Evolutionary conservation across 2,329 filamentous ascomycete species (phyloP).

Genomic region (Neofusicoccum umdonicola): DNA sequence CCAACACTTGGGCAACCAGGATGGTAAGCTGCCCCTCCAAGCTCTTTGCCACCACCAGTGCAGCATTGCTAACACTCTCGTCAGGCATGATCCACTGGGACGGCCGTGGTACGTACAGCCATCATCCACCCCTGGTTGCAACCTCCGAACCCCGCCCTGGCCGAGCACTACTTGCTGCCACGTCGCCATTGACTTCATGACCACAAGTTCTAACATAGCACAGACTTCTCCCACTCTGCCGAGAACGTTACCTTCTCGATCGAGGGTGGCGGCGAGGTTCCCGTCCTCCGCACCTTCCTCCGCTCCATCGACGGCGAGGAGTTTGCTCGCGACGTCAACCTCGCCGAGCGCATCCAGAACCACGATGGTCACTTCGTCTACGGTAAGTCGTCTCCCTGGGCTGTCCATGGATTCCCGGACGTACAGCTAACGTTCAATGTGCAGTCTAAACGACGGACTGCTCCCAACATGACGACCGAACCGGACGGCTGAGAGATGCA

Average conservation of each 20-base stretch:
- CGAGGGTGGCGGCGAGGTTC: slow-evolving; percentile 51
- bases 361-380: slow-evolving; percentile 48
- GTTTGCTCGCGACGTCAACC: slow-evolving; percentile 51
- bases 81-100: slow-evolving; percentile 22
- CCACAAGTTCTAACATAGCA: slow-evolving; percentile 5
- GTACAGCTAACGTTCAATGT: not conserved
- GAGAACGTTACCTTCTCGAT: slow-evolving; percentile 48
- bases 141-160: too few species aligned
- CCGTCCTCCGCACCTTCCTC: slow-evolving; percentile 54
- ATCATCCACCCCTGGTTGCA: not conserved
- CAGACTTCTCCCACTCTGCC: slow-evolving; percentile 47
- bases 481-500: slow-evolving; percentile 9
- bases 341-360: slow-evolving; percentile 56
- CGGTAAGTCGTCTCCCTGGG: slow-evolving; percentile 23
- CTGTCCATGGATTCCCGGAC: not conserved
- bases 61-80: not conserved
- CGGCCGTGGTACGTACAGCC: not conserved
- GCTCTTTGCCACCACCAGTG: slow-evolving; percentile 36
- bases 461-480: not conserved
- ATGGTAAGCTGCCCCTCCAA: slow-evolving; percentile 38
- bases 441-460: slow-evolving; percentile 8
- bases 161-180: too few species aligned
- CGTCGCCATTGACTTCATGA: not conserved
- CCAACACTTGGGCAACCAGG: slow-evolving; percentile 50
- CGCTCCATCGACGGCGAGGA: slow-evolving; percentile 43